phyloP scores from a whole-genome alignment of 1,284 basidiomycete genomes.

The Austroboletus niveus region DNA sequence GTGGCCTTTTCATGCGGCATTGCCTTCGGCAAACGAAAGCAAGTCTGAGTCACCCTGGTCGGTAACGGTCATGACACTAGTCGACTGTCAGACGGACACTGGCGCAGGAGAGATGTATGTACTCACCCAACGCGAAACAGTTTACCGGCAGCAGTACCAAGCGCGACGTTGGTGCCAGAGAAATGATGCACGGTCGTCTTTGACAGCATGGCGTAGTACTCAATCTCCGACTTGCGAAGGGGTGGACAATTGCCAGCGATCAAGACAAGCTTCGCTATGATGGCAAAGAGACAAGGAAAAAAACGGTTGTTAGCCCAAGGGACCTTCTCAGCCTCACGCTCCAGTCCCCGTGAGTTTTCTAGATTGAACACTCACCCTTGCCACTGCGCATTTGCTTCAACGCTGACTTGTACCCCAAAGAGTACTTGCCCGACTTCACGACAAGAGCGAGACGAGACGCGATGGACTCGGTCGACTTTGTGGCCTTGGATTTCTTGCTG shows the following conservation, averaged over 20 bases:
- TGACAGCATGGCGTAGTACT: conserved; percentile 99
- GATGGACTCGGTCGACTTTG: conserved; percentile 94
- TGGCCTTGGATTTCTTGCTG: conserved; percentile 90
- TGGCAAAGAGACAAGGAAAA: conserved; percentile 10
- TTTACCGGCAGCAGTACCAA: conserved; percentile 98
- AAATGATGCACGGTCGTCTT: conserved; percentile 98
- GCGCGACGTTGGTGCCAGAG: conserved; percentile 93
- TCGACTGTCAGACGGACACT: conserved; percentile 8
- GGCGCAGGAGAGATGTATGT: not conserved
- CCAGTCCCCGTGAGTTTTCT: conserved; percentile 76
- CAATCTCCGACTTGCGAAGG: conserved; percentile 97
- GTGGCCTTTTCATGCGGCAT: conserved; percentile 39
- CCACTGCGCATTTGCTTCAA: conserved; percentile 98
- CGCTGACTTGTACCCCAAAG: conserved; percentile 94
- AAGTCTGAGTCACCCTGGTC: conserved; percentile 98
- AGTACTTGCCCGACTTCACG: conserved; percentile 96
- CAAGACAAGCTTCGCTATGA: conserved; percentile 93
- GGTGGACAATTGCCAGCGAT: conserved; percentile 99
- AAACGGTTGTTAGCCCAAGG: conserved; percentile 62
- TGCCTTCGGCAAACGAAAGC: conserved; percentile 71
- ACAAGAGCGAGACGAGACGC: conserved; percentile 94
- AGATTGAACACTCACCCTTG: conserved; percentile 74
- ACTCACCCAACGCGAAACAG: conserved; percentile 97
- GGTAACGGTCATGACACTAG: conserved; percentile 93
- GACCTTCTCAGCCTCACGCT: conserved; percentile 97